Base-by-base conservation (phyloP, 169 alveolate genomes). In the Amoebophrya sp. region DNA sequence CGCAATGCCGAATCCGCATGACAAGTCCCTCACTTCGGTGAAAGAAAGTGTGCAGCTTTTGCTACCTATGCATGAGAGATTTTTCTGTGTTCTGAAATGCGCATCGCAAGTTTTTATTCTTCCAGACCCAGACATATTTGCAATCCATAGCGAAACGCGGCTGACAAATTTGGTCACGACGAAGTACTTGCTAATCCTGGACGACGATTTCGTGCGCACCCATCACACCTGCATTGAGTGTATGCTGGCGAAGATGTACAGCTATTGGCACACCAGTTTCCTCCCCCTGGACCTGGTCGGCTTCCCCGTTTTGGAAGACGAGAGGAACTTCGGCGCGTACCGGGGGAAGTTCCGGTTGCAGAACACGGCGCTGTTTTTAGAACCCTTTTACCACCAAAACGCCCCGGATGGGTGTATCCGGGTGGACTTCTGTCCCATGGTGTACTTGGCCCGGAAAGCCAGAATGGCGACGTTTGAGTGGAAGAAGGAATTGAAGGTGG, bases 251-350 rank as follows among this genome's bases (percentile, higher is more conserved):
- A 3, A 40, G 0, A 90, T 90, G 92, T 40, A 40, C 54, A 54
- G 89, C 39, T 38, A 33, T 25, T 10, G 32, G 23, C 92, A 90
- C 89, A 25, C 92, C 10, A 14, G 38, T 1, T 66, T 12, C 25
- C 40, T n/a, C 25, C 92, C 92, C n/a, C 77, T 90, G 23, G 92
- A 90, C 54, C 25, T 90, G 33, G 77, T 90, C 23, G 92, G 92
- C 88, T 90, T 90, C 89, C 92, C 92, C 0, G 92, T 90, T 38
- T 89, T 54, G 55, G 92, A 90, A 38, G 92, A 90, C 54, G 92
- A 90, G 89, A 10, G 92, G 23, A 40, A 23, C 38, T 90, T 90
- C 54, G 92, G 92, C 39, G 92, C 92, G 14, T 90, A 25, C 92
- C n/a, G 92, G 2, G 92, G 92, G 0, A 39, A 90, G 35, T 40